These are phyloP conservation scores for Euclidium syriacum DNA, from an alignment of 345 rosid species.

Conservation along the genomic window DNA sequence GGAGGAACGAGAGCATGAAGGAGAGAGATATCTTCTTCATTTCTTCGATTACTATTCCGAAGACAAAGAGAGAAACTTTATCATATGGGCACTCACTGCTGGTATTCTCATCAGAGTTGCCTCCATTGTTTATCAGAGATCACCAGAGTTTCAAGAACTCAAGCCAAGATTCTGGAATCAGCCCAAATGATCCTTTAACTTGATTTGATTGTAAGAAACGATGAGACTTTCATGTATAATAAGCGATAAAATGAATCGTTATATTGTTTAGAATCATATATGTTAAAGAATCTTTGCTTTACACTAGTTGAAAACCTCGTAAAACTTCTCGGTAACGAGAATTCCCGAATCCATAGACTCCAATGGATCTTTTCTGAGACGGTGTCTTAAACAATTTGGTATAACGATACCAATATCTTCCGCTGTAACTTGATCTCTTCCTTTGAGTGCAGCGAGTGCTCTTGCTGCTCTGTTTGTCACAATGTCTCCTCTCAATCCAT, in stretches of 20 bases:
- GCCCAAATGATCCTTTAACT: slow-evolving; percentile 2
- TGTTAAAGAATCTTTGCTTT: slow-evolving; percentile 19
- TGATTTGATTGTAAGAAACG: background rate
- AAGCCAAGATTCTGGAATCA: slow-evolving; percentile 47
- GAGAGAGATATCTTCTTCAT: slow-evolving; percentile 45
- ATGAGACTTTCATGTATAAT: background rate
- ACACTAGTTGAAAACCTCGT: slow-evolving; percentile 64
- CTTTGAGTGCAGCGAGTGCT: slow-evolving; percentile 80
- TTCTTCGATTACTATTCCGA: slow-evolving; percentile 40
- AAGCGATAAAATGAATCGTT: background rate
- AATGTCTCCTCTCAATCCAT: slow-evolving; percentile 89
- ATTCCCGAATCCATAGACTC: slow-evolving; percentile 92
- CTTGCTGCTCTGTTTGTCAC: slow-evolving; percentile 89
- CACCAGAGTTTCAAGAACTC: slow-evolving; percentile 52
- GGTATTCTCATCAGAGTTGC: slow-evolving; percentile 55
- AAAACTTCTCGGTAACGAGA: slow-evolving; percentile 76
- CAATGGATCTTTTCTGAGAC: slow-evolving; percentile 89
- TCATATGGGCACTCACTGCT: slow-evolving; percentile 72
- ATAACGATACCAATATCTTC: slow-evolving; percentile 92
- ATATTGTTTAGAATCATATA: background rate
- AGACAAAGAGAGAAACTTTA: slow-evolving; percentile 25
- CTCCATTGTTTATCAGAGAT: slow-evolving; percentile 42
- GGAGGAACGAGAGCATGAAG: slow-evolving; percentile 50
- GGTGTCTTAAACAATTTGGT: slow-evolving; percentile 88
- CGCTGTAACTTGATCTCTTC: slow-evolving; percentile 65